A percentile compares a stretch with the other conserved stretches of the same genome.
Conservation (phyloP, 495 filamentous ascomycete species). For the Penicillium ochrochloron region DNA sequence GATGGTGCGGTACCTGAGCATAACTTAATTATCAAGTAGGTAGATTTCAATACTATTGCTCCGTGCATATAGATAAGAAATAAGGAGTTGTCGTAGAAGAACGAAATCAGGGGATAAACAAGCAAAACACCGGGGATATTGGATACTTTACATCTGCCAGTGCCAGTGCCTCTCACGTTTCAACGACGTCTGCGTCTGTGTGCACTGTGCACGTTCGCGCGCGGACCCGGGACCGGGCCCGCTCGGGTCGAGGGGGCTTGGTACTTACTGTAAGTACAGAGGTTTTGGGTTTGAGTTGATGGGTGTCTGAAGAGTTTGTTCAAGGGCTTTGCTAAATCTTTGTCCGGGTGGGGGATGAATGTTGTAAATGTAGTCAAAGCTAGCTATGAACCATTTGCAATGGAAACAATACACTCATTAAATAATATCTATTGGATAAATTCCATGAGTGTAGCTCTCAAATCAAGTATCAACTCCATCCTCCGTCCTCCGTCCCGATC, state of each 20-base stretch:
- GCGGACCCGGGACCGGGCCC: background rate
- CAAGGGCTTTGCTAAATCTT: background rate
- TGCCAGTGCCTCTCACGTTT: too few species aligned
- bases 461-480: background rate
- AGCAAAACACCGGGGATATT: background rate
- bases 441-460: background rate
- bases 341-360: background rate
- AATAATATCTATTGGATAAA: too few species aligned
- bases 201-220: background rate
- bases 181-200: background rate
- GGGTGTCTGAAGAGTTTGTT: background rate
- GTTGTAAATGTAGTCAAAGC: background rate
- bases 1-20: background rate
- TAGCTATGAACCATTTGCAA: too few species aligned
- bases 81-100: too few species aligned
- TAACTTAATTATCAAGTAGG: background rate
- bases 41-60: background rate
- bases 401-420: too few species aligned
- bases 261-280: too few species aligned
- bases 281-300: background rate
- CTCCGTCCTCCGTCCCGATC: too few species aligned
- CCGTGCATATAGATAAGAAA: too few species aligned
- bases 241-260: slow-evolving; percentile 1
- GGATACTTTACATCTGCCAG: background rate
- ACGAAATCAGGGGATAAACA: background rate